Evolutionary conservation across 73 alveolate genomes (phyloP).

Genomic region (Paramecium sexaurelia): DNA sequence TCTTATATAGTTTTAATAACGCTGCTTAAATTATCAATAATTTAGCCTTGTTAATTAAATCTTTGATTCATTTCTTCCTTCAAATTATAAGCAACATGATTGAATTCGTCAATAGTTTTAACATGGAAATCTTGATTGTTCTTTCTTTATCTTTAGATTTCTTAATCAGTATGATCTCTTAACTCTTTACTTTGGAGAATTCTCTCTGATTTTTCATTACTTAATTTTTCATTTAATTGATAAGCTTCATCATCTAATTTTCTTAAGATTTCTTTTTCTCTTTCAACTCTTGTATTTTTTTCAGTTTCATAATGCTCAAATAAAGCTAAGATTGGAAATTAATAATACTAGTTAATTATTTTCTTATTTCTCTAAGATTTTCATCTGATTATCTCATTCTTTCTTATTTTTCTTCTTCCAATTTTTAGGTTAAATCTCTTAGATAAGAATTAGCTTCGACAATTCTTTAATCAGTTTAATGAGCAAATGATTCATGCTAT

Average conservation of each 20-base stretch:
- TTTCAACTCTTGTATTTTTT: slow-evolving; percentile 80
- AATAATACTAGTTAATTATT: slow-evolving; percentile 57
- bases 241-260: slow-evolving; percentile 86
- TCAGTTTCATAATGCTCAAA: slow-evolving; percentile 77
- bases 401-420: slow-evolving; percentile 81
- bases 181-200: slow-evolving; percentile 73
- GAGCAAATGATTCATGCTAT: slow-evolving; percentile 77
- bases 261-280: slow-evolving; percentile 84
- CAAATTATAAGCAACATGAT: slow-evolving; percentile 82
- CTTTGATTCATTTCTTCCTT: slow-evolving; percentile 92
- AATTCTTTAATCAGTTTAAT: slow-evolving; percentile 74
- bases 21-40: slow-evolving; percentile 92
- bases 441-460: slow-evolving; percentile 77
- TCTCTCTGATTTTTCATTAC: slow-evolving; percentile 85
- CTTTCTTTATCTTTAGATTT: slow-evolving; percentile 82
- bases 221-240: slow-evolving; percentile 77
- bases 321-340: slow-evolving; percentile 40
- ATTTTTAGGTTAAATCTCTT: slow-evolving; percentile 71
- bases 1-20: slow-evolving; percentile 96
- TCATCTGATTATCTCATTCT: slow-evolving; percentile 79
- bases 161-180: slow-evolving; percentile 78
- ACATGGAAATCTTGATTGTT: slow-evolving; percentile 85
- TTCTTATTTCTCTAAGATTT: slow-evolving; percentile 69
- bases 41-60: slow-evolving; percentile 89
- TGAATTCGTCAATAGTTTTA: slow-evolving; percentile 88